Conservation (phyloP, 768 basidiomycete genomes). For the Gymnopilus junonius region DNA sequence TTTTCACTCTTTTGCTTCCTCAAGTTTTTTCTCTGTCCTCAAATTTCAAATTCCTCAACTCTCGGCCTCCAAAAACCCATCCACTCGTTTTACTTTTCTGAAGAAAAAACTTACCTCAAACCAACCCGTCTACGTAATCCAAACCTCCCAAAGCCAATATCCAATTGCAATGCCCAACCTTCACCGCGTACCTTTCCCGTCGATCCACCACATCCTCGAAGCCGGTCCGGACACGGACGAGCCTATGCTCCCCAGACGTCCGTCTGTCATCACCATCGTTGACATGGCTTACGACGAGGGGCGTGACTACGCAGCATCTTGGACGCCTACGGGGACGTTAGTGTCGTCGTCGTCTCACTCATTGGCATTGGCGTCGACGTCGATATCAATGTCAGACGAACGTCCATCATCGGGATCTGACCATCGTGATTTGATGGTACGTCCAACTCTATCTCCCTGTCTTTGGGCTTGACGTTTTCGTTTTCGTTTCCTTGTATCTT, state of each 20-base stretch:
- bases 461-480: not conserved
- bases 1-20: not conserved
- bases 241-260: not conserved
- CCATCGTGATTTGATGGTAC: slow-evolving; percentile 5
- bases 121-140: no score
- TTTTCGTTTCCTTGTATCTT: not conserved
- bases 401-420: not conserved
- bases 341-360: not conserved
- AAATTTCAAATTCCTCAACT: not conserved
- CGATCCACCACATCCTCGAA: slow-evolving; percentile 5
- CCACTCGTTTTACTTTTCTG: not conserved
- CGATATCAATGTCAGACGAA: not conserved
- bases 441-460: not conserved
- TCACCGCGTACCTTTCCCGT: not conserved
- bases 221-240: not conserved
- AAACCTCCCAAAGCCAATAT: not conserved
- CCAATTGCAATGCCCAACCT: not conserved
- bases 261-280: slow-evolving; percentile 2
- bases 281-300: not conserved
- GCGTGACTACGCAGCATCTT: not conserved
- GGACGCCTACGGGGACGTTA: not conserved
- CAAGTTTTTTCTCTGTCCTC: not conserved
- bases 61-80: not conserved
- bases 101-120: not conserved
- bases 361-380: not conserved